Base-by-base conservation (phyloP, 176 grass and related monocot species). In the Thalia dealbata region DNA sequence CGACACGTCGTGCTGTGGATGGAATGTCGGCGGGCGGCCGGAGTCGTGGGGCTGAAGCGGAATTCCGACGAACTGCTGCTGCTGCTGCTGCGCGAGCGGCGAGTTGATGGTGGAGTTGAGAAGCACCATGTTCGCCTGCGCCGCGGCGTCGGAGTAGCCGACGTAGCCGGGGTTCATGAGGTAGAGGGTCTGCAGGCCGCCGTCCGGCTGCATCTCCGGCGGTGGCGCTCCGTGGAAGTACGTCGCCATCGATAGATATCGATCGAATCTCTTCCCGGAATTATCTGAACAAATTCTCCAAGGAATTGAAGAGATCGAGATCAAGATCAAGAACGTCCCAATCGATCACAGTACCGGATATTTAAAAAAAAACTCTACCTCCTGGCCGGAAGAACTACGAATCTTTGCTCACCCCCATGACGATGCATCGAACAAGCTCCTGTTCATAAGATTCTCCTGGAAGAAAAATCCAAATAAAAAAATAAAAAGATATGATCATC, bases 181-280 rank as follows among this genome's bases (percentile, higher is more conserved):
- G 77, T 99, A 99, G 23, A 99, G 85, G 15, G 95, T 99, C 71
- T 95, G 95, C 28, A 99, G 83, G 27, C 88, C 93, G n/a, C 87
- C 95, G 27, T 74, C 76, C 23, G 80, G 63, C 73, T 99, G 95
- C 76, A 99, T 88, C 45, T 99, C 95, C 24, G 83, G 84, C 45
- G 83, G 84, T 8, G 45, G 45, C 74, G 73, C 85, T 45, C 83
- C 79, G 29, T 88, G 87, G 81, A 85, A 99, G 64, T 95, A 99
- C 14, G 88, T 64, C 32, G 95, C 95, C 95, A 99, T 99, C n/a
- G 61, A 46, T 25, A 64, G 26, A 30, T 44, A 80, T 59, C 30
- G 5, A 19, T 35, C 22, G 14, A 27, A 19, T 29, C 14, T 54
- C 16, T 42, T 73, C 11, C 50, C 19, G 8, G 15, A 14, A 71